phyloP scores from a whole-genome alignment of 2,329 filamentous ascomycete species.

The Penicillium digitatum region DNA sequence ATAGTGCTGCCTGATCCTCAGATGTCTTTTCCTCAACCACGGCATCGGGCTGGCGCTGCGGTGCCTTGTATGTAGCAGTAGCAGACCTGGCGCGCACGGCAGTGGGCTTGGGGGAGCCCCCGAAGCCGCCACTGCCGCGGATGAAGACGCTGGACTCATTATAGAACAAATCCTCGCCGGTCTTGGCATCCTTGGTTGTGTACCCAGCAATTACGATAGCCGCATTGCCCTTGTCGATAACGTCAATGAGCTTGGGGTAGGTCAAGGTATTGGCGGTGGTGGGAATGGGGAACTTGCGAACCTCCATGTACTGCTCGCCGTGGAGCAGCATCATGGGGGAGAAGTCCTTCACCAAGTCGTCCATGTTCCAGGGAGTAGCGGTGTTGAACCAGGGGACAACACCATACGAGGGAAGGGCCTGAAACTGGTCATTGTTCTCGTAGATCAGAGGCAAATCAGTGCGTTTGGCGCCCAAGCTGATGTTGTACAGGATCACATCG shows the following conservation, averaged over 20 bases:
- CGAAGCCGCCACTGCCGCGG: constrained; percentile 85
- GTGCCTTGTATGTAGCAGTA: constrained; percentile 74
- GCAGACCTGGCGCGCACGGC: constrained; percentile 71
- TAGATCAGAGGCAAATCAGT: constrained; percentile 84
- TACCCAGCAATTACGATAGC: constrained; percentile 76
- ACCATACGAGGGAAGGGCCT: constrained; percentile 89
- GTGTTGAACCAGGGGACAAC: constrained; percentile 93
- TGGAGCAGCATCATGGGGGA: constrained; percentile 98
- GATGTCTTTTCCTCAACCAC: constrained; percentile 82
- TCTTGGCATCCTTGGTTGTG: constrained; percentile 78
- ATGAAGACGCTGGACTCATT: constrained; percentile 95
- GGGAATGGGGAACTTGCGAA: constrained; percentile 86
- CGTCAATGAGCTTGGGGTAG: constrained; percentile 78
- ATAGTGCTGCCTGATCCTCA: constrained; percentile 87
- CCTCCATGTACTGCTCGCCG: constrained; percentile 96
- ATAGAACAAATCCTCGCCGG: constrained; percentile 89
- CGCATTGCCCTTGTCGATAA: constrained; percentile 90
- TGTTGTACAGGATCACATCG: constrained; percentile 91
- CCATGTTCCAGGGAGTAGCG: constrained; percentile 71
- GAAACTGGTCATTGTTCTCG: constrained; percentile 88
- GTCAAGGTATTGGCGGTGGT: constrained; percentile 74
- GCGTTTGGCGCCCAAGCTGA: constrained; percentile 87
- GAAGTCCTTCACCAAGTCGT: constrained; percentile 89
- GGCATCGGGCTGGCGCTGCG: constrained; percentile 70
- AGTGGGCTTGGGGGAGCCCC: constrained; percentile 66